Base-by-base conservation (phyloP, 179 eudicot species). In the Silene coronaria region DNA sequence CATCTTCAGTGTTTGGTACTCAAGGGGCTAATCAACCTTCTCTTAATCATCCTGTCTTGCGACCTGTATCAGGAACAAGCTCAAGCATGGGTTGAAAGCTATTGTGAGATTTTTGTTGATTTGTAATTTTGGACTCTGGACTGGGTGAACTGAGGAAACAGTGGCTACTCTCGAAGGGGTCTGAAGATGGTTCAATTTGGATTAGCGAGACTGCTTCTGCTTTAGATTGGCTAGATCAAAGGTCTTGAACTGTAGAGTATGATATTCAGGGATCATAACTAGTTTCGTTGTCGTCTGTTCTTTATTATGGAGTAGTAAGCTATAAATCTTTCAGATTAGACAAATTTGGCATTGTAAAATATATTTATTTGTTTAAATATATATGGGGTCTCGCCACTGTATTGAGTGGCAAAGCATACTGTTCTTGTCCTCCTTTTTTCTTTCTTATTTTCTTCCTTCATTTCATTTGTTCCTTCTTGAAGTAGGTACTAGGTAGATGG, bases 51-150 rank as follows among this genome's bases (percentile, higher is more conserved):
- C 85, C 87, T 2, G 83, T 88, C 84, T 38, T 83, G 77, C 84
- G 93, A 79, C 85, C 92, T 36, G 76, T 85, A 62, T 77, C 96
- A 0, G 91, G 93, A 82, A 82, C 88, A 46, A 88, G 87, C 84
- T 85, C 92, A 73, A 84, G 88, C 76, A 79, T 88, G 76, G 89
- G 86, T 62, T 85, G 76, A 87, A 34, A 46, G 21, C 66, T 64
- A 36, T 70, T 42, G 61, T 26, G 19, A 32, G 76, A 67, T 71
- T 53, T 53, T 1, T 27, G 26, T 71, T 71, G 32, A 51, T 48
- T 71, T 27, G 23, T 19, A 79, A 42, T 36, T 30, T 60, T 57
- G 48, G 55, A 26, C 51, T n/a, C 55, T 59, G 36, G 38, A 67
- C 26, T 16, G 67, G 58, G 36, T n/a, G 21, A 46, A 70, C 24